Conservation (phyloP, 2,329 filamentous ascomycete species). For the Cladosporium sphaerospermum region DNA sequence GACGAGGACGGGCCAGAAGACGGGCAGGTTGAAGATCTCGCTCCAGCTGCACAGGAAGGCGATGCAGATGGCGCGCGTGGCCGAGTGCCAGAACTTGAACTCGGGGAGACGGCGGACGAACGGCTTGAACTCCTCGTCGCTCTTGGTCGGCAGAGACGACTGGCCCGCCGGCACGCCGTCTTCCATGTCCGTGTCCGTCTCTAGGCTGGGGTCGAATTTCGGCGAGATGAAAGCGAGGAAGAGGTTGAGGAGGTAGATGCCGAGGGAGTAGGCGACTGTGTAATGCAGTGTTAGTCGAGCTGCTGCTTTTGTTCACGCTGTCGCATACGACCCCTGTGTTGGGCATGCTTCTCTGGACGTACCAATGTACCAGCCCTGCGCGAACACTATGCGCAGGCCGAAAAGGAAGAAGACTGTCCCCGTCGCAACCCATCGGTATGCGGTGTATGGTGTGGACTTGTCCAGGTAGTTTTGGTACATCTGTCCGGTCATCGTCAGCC, state of each 20-base stretch:
- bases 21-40: slow-evolving; percentile 87
- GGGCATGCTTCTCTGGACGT: slow-evolving; percentile 25
- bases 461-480: slow-evolving; percentile 93
- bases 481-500: slow-evolving; percentile 41
- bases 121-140: slow-evolving; percentile 94
- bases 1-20: slow-evolving; percentile 98
- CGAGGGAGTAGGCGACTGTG: slow-evolving; percentile 88
- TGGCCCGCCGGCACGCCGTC: slow-evolving; percentile 58
- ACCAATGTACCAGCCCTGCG: slow-evolving; percentile 99
- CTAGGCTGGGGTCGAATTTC: slow-evolving; percentile 96
- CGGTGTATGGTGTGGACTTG: slow-evolving; percentile 80
- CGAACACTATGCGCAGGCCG: slow-evolving; percentile 80
- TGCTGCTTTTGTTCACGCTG: background rate
- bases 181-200: slow-evolving; percentile 93
- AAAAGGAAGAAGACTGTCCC: slow-evolving; percentile 69
- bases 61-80: slow-evolving; percentile 78
- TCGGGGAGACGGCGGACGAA: slow-evolving; percentile 94
- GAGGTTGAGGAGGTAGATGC: slow-evolving; percentile 97
- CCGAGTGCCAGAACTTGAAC: slow-evolving; percentile 99
- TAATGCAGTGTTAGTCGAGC: background rate
- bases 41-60: slow-evolving; percentile 89
- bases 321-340: background rate
- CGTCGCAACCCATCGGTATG: slow-evolving; percentile 89
- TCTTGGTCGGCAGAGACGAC: slow-evolving; percentile 80
- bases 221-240: slow-evolving; percentile 98